phyloP scores from a whole-genome alignment of 2,329 filamentous ascomycete species.

The Diplodia scrobiculata region DNA sequence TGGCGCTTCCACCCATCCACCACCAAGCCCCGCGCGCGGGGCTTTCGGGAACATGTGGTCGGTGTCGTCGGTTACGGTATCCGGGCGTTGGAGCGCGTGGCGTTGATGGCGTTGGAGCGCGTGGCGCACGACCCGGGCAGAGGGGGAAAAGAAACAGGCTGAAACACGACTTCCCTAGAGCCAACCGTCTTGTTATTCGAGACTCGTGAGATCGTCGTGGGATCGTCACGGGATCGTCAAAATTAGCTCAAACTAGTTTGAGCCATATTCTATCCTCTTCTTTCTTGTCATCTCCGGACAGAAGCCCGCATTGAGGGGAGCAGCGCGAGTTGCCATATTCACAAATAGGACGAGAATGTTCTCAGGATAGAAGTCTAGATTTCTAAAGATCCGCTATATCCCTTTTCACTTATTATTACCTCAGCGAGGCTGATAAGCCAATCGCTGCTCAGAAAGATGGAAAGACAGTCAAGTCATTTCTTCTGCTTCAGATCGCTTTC shows the following conservation, averaged over 20 bases:
- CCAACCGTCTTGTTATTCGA: background rate
- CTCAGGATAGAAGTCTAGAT: background rate
- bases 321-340: background rate
- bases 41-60: background rate
- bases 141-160: background rate
- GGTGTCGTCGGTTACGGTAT: background rate
- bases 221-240: too few relatives aligned
- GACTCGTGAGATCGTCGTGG: background rate
- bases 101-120: background rate
- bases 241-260: too few relatives aligned
- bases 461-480: background rate
- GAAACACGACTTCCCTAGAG: background rate
- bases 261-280: background rate
- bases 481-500: slow-evolving; percentile 14
- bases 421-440: background rate
- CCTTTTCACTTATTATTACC: background rate
- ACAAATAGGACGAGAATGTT: background rate
- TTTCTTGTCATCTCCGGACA: background rate
- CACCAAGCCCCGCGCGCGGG: background rate
- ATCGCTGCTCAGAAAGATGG: background rate
- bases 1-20: background rate
- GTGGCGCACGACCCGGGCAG: too few relatives aligned
- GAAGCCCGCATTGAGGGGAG: background rate
- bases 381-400: background rate
- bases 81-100: background rate